Percentiles rank a stretch among this genome's conserved stretches.
These are phyloP conservation scores for Kodamaea suecica DNA, from an alignment of 1,139 yeast species.

Conservation along the genomic window DNA sequence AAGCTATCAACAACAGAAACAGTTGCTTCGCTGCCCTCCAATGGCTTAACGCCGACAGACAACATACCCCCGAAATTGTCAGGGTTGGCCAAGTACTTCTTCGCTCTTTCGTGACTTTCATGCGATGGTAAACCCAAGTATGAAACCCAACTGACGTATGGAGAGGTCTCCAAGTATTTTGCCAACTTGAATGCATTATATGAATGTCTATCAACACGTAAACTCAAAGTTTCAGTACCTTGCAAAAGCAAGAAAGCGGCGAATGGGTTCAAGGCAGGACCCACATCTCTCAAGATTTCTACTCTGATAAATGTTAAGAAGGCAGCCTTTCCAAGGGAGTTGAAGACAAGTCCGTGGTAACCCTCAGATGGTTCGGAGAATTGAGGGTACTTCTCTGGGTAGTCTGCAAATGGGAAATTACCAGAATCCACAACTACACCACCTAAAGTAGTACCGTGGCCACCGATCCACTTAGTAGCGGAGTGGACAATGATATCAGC, in stretches of 20 bases:
- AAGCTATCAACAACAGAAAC: conserved; percentile 79
- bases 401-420: conserved; percentile 84
- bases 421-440: conserved; percentile 91
- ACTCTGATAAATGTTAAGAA: conserved; percentile 78
- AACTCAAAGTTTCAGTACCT: conserved; percentile 90
- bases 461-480: conserved; percentile 97
- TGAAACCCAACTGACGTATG: conserved; percentile 81
- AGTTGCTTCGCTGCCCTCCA: conserved; percentile 60
- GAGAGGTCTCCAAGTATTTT: conserved; percentile 65
- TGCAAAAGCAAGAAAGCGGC: conserved; percentile 81
- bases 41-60: conserved; percentile 80
- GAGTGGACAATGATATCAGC: conserved; percentile 88
- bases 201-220: conserved; percentile 91
- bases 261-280: conserved; percentile 87
- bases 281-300: conserved; percentile 87
- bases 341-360: conserved; percentile 82
- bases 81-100: conserved; percentile 63
- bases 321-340: conserved; percentile 76
- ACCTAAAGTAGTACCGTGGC: conserved; percentile 94
- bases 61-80: conserved; percentile 84
- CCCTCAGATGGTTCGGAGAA: conserved; percentile 88
- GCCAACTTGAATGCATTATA: conserved; percentile 83
- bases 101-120: conserved; percentile 75
- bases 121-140: conserved; percentile 89
- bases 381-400: conserved; percentile 88